Percentiles rank a stretch among this genome's conserved stretches.
Evolutionary conservation across 2,329 filamentous ascomycete species (phyloP).

Genomic region (Polytolypa hystricis): DNA sequence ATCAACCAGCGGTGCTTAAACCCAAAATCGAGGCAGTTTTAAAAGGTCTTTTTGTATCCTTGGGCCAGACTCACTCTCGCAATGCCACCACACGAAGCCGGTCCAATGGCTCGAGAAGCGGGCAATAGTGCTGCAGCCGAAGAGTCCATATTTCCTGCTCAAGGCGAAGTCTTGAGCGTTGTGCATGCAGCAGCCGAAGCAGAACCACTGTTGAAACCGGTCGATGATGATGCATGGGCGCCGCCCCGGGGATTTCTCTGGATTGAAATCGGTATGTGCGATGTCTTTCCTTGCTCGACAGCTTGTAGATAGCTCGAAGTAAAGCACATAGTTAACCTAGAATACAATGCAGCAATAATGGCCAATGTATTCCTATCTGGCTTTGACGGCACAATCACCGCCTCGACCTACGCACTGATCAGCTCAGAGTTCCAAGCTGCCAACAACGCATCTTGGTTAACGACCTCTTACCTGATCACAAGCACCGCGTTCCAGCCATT

Average conservation of each 20-base stretch:
- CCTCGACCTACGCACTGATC: slow-evolving; percentile 32
- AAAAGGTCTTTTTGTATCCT: background rate
- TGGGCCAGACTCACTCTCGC: background rate
- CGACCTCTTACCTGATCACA: slow-evolving; percentile 55
- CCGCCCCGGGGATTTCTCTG: slow-evolving; percentile 43
- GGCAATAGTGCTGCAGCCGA: too few species aligned
- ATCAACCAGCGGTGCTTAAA: too few species aligned
- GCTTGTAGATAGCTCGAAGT: too few species aligned
- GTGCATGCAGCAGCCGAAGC: slow-evolving; percentile 15
- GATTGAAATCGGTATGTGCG: slow-evolving; percentile 45
- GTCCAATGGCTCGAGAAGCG: too few species aligned
- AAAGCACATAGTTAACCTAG: too few species aligned
- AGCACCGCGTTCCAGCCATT: slow-evolving; percentile 60
- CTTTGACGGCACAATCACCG: slow-evolving; percentile 36
- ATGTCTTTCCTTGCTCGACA: too few species aligned
- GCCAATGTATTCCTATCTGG: slow-evolving; percentile 54
- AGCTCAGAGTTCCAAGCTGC: slow-evolving; percentile 40
- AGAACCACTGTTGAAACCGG: slow-evolving; percentile 16
- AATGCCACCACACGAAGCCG: too few species aligned
- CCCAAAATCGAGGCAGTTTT: background rate
- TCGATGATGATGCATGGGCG: slow-evolving; percentile 29
- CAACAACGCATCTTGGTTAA: slow-evolving; percentile 39
- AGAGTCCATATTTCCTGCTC: too few species aligned
- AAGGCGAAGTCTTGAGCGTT: too few species aligned
- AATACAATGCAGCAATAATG: slow-evolving; percentile 47